A percentile compares a stretch with the other conserved stretches of the same genome.
phyloP scores from a whole-genome alignment of 352 stramenopile genomes.

The Pseudoperonospora humuli region DNA sequence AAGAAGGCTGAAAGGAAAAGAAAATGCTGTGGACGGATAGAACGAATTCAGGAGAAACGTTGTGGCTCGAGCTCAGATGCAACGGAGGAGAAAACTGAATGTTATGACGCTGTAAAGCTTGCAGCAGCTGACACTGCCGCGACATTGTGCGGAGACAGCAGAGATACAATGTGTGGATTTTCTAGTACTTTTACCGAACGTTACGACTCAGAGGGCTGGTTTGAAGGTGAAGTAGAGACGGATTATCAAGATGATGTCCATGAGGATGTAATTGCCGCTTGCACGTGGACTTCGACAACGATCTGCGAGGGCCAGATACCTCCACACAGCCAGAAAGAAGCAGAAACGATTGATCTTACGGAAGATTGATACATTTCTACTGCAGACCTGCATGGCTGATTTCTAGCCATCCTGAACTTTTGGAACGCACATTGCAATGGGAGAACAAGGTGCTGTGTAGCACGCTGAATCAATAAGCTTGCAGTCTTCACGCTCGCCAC shows the following conservation, averaged over 20 bases:
- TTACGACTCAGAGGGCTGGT: slow-evolving; percentile 27
- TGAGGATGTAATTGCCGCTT: not conserved
- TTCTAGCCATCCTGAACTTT: slow-evolving; percentile 16
- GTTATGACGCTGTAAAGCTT: not conserved
- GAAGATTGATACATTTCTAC: slow-evolving; percentile 8
- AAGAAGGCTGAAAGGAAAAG: slow-evolving; percentile 5
- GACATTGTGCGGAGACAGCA: not conserved
- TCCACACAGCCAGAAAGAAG: not conserved
- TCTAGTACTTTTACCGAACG: not conserved
- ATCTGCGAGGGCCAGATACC: not conserved
- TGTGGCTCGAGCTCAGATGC: not conserved
- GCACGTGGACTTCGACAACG: not conserved
- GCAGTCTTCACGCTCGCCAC: slow-evolving; percentile 29
- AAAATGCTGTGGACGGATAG: not conserved
- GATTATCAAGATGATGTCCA: not conserved
- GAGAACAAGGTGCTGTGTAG: slow-evolving; percentile 48
- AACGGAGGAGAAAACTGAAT: not conserved
- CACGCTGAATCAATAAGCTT: slow-evolving; percentile 40
- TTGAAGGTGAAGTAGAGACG: slow-evolving; percentile 19
- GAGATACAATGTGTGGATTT: slow-evolving; percentile 3
- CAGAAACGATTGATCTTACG: slow-evolving; percentile 22
- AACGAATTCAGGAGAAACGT: slow-evolving; percentile 4
- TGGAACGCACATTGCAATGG: slow-evolving; percentile 43
- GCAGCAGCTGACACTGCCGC: not conserved
- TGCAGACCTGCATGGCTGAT: not conserved